Conservation (phyloP, 306 rosid species). For the Pachyrhizus erosus region DNA sequence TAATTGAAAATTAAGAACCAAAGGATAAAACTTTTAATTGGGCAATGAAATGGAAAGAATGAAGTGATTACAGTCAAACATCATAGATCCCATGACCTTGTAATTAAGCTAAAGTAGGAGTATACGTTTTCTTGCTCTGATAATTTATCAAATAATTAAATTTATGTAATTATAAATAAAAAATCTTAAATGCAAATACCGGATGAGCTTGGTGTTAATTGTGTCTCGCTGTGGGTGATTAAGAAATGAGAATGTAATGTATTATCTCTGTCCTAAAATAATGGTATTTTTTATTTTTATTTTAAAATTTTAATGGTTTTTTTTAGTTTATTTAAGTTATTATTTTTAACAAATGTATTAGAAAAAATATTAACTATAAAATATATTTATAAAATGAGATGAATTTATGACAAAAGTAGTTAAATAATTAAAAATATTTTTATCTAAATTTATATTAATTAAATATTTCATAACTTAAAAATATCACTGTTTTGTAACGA, state of each 20-base stretch:
- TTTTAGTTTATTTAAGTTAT: too few relatives aligned
- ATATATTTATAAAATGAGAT: too few relatives aligned
- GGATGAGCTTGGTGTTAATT: not conserved
- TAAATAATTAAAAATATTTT: too few relatives aligned
- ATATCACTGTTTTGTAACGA: too few relatives aligned
- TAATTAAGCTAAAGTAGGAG: not conserved
- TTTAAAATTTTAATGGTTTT: too few relatives aligned
- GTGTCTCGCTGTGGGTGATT: not conserved
- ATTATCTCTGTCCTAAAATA: too few relatives aligned
- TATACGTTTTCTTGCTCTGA: not conserved
- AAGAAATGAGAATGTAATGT: not conserved
- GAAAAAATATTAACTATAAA: too few relatives aligned
- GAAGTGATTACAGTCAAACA: not conserved
- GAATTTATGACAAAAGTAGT: too few relatives aligned
- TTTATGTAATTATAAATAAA: not conserved
- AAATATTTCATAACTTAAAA: too few relatives aligned
- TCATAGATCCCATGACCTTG: not conserved
- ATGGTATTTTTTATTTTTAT: too few relatives aligned
- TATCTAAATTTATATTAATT: too few relatives aligned
- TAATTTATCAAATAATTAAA: not conserved
- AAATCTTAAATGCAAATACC: not conserved
- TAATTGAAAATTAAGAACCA: not conserved
- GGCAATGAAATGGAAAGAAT: not conserved
- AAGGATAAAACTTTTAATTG: not conserved
- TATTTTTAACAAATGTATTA: too few relatives aligned